Percentiles rank a stretch among this genome's conserved stretches.
phyloP scores from a whole-genome alignment of 768 basidiomycete species.

The Fibroporia radiculosa region DNA sequence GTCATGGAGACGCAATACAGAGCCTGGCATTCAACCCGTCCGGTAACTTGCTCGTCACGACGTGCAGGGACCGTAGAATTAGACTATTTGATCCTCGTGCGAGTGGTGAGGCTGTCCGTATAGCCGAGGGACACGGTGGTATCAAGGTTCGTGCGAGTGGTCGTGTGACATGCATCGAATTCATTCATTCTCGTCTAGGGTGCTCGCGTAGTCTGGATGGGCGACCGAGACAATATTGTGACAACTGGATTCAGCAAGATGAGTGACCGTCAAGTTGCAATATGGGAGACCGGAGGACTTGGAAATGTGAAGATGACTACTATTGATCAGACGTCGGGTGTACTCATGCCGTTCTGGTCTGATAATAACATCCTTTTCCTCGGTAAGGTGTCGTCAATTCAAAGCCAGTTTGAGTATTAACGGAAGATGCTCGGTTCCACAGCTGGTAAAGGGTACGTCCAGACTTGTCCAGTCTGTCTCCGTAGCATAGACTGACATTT shows the following conservation, averaged over 20 bases:
- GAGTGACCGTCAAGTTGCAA: constrained; percentile 83
- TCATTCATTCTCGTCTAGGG: constrained; percentile 29
- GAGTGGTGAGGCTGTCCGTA: constrained; percentile 73
- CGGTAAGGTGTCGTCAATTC: constrained; percentile 33
- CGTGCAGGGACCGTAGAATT: constrained; percentile 88
- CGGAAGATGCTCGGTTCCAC: constrained; percentile 6
- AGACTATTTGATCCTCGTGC: constrained; percentile 87
- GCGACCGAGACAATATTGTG: constrained; percentile 78
- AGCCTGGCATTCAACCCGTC: constrained; percentile 73
- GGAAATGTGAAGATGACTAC: constrained; percentile 67
- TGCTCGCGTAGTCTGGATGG: constrained; percentile 84
- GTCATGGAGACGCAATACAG: constrained; percentile 87
- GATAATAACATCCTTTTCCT: constrained; percentile 90
- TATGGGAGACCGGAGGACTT: constrained; percentile 85
- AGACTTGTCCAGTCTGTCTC: background rate
- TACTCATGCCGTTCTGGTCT: constrained; percentile 96
- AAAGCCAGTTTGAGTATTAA: background rate
- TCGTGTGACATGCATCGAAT: background rate
- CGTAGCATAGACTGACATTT: constrained; percentile 5
- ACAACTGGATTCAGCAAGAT: constrained; percentile 97
- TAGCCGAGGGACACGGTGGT: constrained; percentile 83
- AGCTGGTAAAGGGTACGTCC: constrained; percentile 84
- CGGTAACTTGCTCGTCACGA: constrained; percentile 80
- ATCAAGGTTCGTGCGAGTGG: constrained; percentile 46
- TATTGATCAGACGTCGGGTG: constrained; percentile 88